Evolutionary conservation across 2,329 filamentous ascomycete genomes (phyloP).

Genomic region (Calonectria henricotiae): DNA sequence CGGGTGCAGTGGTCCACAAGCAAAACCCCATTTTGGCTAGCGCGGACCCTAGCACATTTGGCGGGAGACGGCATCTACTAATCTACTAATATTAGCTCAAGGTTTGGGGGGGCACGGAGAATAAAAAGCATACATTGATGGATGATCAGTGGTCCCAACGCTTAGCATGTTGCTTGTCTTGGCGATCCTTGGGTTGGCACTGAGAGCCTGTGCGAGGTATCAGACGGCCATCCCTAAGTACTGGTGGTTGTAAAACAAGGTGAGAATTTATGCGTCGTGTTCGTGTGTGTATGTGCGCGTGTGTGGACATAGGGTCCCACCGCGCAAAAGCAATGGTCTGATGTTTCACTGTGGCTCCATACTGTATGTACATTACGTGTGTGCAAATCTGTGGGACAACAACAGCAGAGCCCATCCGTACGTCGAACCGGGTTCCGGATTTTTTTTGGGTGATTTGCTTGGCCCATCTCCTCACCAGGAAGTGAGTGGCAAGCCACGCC

Average conservation of each 20-base stretch:
- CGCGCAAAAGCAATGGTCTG: not conserved
- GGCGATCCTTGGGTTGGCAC: too few relatives aligned
- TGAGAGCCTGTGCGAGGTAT: too few relatives aligned
- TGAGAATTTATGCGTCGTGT: not conserved
- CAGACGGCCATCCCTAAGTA: too few relatives aligned
- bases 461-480: not conserved
- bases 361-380: not conserved
- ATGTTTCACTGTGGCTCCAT: not conserved
- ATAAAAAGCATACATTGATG: too few relatives aligned
- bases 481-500: not conserved
- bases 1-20: not conserved
- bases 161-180: too few relatives aligned
- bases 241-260: too few relatives aligned
- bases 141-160: too few relatives aligned
- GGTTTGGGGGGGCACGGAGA: not conserved
- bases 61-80: not conserved
- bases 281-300: not conserved
- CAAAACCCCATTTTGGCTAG: not conserved
- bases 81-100: not conserved
- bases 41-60: not conserved
- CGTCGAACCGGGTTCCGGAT: constrained; percentile 9
- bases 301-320: not conserved
- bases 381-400: constrained; percentile 5
- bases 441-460: not conserved
- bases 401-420: not conserved